Evolutionary conservation across 2,329 filamentous ascomycete genomes (phyloP), one percentile per base, ranked within the genome.

Genomic region (Colletotrichum cordylinicola): DNA sequence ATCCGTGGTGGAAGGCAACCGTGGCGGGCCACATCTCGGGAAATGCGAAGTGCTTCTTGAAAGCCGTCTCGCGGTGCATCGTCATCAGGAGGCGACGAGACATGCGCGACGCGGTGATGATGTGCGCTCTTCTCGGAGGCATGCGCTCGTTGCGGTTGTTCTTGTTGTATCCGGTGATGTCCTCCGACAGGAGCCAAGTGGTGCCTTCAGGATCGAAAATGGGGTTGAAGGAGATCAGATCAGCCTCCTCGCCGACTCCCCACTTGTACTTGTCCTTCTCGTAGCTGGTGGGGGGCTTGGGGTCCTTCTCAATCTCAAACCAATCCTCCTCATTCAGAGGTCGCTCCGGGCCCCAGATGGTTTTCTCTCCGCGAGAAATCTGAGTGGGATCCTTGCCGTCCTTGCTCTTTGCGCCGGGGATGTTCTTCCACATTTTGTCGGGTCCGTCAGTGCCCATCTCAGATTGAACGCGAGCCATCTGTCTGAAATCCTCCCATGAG

Each of bases 1-100:
- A 93, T 13, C 96, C 96, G 83, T 98, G 96, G 76, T 98, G 96
- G 12, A 98, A 89, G 2, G 96, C 95, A 2, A 95, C 93, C 0
- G 94, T 97, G 1, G 94, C 93, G 0, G 96, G 95, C 95, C 95
- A 98, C 96, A 98, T 98, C 85, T 98, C 96, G 0, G 96, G 95
- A 83, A 98, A 98, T 87, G 97, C 98, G 78, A 95, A 94, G 84
- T 98, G 94, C 80, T 96, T 96, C 82, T 94, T 93, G 80, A 95
- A 91, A 35, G 93, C 92, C 6, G 96, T 98, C 87, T 98, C 96
- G 71, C 92, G 91, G 87, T 98, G 96, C 96, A 98, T 98, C 21
- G 93, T 93, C 77, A 93, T 88, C 16, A 98, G 89, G 64, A 98
- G 91, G 62, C 92, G 92, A 65, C 93, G 92, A 15, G 94, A 97